phyloP scores from a whole-genome alignment of 2,329 filamentous ascomycete species.

The Colletotrichum godetiae region DNA sequence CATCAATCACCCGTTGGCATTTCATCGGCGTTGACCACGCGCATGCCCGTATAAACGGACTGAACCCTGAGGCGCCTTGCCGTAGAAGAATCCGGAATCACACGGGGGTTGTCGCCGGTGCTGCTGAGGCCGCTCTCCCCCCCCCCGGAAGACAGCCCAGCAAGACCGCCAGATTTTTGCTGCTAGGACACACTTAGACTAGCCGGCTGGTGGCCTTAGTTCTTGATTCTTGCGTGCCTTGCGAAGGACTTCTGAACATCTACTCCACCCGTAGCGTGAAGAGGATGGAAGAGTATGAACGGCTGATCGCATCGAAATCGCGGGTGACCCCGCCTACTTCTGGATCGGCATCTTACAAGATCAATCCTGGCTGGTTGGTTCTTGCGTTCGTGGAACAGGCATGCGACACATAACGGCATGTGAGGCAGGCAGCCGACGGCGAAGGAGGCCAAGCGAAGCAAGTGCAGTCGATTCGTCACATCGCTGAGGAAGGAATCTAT shows the following conservation, averaged over 20 bases:
- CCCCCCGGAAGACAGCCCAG: background rate
- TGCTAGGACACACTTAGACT: background rate
- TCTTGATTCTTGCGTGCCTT: background rate
- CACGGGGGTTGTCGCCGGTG: background rate
- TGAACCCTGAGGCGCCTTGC: slow-evolving; percentile 18
- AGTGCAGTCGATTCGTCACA: background rate
- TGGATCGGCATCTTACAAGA: background rate
- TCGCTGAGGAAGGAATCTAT: background rate
- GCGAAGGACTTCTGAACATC: background rate
- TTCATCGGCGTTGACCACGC: slow-evolving; percentile 16
- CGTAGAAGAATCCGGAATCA: slow-evolving; percentile 2
- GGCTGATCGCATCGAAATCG: slow-evolving; percentile 20
- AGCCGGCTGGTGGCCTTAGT: background rate
- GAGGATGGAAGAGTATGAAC: background rate
- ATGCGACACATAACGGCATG: slow-evolving; percentile 12
- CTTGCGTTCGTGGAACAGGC: slow-evolving; percentile 9
- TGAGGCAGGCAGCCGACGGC: slow-evolving; percentile 15
- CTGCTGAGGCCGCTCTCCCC: background rate
- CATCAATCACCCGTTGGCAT: slow-evolving; percentile 21
- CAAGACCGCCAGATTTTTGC: background rate
- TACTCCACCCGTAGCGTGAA: background rate
- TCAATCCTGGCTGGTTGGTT: background rate
- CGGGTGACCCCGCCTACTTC: slow-evolving; percentile 22
- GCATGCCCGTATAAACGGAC: slow-evolving; percentile 15
- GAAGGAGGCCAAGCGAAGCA: background rate